Percentiles rank a stretch among this genome's conserved stretches.
These are phyloP conservation scores for Hypomyces rosellus DNA, from an alignment of 2,329 filamentous ascomycete genomes.

Conservation along the genomic window DNA sequence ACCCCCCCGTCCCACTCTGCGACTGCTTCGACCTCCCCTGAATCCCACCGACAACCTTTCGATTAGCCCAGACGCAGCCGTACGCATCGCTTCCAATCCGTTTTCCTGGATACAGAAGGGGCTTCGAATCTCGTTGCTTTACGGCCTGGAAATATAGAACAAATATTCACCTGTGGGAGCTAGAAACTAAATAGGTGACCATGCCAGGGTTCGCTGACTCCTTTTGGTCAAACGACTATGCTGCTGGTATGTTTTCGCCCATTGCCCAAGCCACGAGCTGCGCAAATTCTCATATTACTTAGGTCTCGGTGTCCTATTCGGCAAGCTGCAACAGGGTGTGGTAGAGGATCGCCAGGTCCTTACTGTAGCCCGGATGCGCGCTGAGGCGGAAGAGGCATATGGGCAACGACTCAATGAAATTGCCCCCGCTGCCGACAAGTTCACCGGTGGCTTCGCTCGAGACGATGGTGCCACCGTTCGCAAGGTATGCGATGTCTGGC, in stretches of 20 bases:
- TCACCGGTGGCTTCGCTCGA: slow-evolving; percentile 74
- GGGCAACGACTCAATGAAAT: slow-evolving; percentile 77
- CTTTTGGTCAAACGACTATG: slow-evolving; percentile 98
- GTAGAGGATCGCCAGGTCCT: slow-evolving; percentile 92
- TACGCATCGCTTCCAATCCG: not conserved
- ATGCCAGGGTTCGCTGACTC: slow-evolving; percentile 92
- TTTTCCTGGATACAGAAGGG: not conserved
- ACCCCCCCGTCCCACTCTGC: not conserved
- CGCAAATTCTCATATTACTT: slow-evolving; percentile 13
- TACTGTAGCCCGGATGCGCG: slow-evolving; percentile 85
- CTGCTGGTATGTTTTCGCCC: slow-evolving; percentile 59
- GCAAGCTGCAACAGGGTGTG: slow-evolving; percentile 93
- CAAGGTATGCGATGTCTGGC: slow-evolving; percentile 56
- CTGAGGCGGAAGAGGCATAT: slow-evolving; percentile 90
- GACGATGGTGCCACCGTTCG: slow-evolving; percentile 95
- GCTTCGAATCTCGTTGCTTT: not conserved
- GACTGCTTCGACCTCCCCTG: not conserved
- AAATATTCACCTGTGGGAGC: not conserved
- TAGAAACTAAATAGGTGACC: slow-evolving; percentile 25
- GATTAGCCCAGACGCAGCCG: not conserved
- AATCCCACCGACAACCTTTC: not conserved
- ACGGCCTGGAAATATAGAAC: not conserved
- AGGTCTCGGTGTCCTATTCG: slow-evolving; percentile 88
- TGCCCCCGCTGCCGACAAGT: slow-evolving; percentile 70
- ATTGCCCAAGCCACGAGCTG: not conserved